Percentiles rank a stretch among this genome's conserved stretches.
These are phyloP conservation scores for Sarocladium kiliense DNA, from an alignment of 2,329 filamentous ascomycete species.

Conservation along the genomic window DNA sequence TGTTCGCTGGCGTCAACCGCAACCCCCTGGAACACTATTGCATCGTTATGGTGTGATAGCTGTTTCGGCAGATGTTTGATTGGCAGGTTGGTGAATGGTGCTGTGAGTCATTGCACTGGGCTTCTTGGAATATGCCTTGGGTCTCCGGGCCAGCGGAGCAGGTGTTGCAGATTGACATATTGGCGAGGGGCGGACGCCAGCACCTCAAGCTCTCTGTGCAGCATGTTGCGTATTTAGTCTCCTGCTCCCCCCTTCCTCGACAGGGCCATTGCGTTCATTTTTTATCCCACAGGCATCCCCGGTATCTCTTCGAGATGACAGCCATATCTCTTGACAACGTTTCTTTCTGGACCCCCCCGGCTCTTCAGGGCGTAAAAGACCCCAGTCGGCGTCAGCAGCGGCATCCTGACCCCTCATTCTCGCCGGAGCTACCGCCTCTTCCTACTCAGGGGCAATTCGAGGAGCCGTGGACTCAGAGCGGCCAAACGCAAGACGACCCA, in stretches of 20 bases:
- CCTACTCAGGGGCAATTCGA: neutral
- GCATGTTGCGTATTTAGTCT: slow-evolving; percentile 5
- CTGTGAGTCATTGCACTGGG: neutral
- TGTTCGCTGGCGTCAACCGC: neutral
- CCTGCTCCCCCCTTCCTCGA: neutral
- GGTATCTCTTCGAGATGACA: neutral
- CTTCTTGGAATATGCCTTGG: neutral
- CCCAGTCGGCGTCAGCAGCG: neutral
- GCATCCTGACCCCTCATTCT: neutral
- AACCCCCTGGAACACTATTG: neutral
- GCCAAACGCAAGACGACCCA: neutral
- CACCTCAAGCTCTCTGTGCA: slow-evolving; percentile 1
- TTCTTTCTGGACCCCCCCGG: neutral
- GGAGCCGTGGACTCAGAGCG: neutral
- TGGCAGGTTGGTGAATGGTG: slow-evolving; percentile 2
- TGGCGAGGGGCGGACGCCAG: neutral
- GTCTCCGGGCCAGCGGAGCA: neutral
- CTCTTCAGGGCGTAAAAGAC: neutral
- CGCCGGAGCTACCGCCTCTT: neutral
- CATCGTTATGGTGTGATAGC: neutral
- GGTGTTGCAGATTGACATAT: neutral
- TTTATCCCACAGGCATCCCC: neutral
- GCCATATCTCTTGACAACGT: neutral
- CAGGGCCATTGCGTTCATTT: neutral
- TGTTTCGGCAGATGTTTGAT: slow-evolving; percentile 1